Conservation (phyloP, 2,329 filamentous ascomycete species). For the Iodosphaeria phyllophila region DNA sequence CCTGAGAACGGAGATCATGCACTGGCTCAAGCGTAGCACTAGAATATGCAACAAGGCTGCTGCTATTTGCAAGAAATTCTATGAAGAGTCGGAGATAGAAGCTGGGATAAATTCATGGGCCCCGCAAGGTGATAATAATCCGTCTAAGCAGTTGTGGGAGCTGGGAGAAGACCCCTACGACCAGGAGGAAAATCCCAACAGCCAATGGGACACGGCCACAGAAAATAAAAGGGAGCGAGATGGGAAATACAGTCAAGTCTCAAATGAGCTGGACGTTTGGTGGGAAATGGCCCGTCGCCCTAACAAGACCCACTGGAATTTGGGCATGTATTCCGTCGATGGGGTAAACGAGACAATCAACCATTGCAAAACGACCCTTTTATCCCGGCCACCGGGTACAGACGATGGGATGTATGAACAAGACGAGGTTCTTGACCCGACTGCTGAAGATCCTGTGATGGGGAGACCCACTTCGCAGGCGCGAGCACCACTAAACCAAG, state of each 20-base stretch:
- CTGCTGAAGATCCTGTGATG: no score
- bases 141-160: slow-evolving; percentile 16
- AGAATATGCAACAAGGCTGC: slow-evolving; percentile 36
- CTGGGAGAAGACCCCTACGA: slow-evolving; percentile 14
- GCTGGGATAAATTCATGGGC: slow-evolving; percentile 28
- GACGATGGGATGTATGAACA: no score
- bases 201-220: slow-evolving; percentile 31
- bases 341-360: slow-evolving; percentile 37
- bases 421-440: no score
- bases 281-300: slow-evolving; percentile 41
- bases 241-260: slow-evolving; percentile 38
- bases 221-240: slow-evolving; percentile 40
- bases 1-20: slow-evolving; percentile 39
- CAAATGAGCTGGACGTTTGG: slow-evolving; percentile 46
- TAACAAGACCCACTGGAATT: slow-evolving; percentile 38
- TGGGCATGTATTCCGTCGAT: slow-evolving; percentile 40
- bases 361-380: slow-evolving; percentile 38
- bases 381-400: no score
- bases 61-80: slow-evolving; percentile 33
- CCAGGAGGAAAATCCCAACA: slow-evolving; percentile 22
- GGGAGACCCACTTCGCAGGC: no score
- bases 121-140: slow-evolving; percentile 35
- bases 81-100: slow-evolving; percentile 28
- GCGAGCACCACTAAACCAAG: no score
- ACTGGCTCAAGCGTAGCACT: slow-evolving; percentile 44